A percentile compares a stretch with the other conserved stretches of the same genome.
phyloP scores from a whole-genome alignment of 1,139 yeast genomes.

The Trichomonascaceae sp. region DNA sequence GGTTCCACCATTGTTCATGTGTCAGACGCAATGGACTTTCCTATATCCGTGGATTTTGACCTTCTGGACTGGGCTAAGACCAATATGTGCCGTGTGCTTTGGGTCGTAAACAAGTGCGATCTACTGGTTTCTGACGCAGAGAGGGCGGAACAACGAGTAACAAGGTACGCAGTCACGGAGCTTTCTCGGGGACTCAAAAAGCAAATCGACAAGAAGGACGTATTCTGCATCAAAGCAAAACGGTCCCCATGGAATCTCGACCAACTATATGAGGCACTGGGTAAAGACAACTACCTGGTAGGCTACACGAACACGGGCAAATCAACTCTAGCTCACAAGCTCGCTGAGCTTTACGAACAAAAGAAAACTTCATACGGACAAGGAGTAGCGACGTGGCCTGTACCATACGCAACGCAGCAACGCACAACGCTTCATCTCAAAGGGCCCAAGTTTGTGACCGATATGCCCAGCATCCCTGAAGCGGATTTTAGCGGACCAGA shows the following conservation, averaged over 20 bases:
- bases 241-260: slow-evolving; percentile 42
- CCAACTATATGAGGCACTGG: slow-evolving; percentile 25
- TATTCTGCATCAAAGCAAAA: slow-evolving; percentile 37
- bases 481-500: not conserved
- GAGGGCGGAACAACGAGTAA: slow-evolving; percentile 28
- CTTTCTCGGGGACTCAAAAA: slow-evolving; percentile 31
- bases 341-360: slow-evolving; percentile 8
- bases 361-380: slow-evolving; percentile 2
- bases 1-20: slow-evolving; percentile 45
- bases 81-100: slow-evolving; percentile 27
- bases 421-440: slow-evolving; percentile 10
- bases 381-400: slow-evolving; percentile 6
- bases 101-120: slow-evolving; percentile 50
- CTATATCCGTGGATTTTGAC: slow-evolving; percentile 38
- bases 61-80: slow-evolving; percentile 29
- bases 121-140: slow-evolving; percentile 30
- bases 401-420: slow-evolving; percentile 15
- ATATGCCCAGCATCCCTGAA: slow-evolving; percentile 16
- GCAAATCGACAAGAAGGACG: slow-evolving; percentile 29
- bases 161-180: slow-evolving; percentile 34
- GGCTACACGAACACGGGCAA: slow-evolving; percentile 76
- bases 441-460: slow-evolving; percentile 11
- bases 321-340: slow-evolving; percentile 34
- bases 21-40: slow-evolving; percentile 57
- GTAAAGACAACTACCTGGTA: slow-evolving; percentile 40